Base-by-base conservation (phyloP, 768 basidiomycete species). In the Serendipita vermifera region DNA sequence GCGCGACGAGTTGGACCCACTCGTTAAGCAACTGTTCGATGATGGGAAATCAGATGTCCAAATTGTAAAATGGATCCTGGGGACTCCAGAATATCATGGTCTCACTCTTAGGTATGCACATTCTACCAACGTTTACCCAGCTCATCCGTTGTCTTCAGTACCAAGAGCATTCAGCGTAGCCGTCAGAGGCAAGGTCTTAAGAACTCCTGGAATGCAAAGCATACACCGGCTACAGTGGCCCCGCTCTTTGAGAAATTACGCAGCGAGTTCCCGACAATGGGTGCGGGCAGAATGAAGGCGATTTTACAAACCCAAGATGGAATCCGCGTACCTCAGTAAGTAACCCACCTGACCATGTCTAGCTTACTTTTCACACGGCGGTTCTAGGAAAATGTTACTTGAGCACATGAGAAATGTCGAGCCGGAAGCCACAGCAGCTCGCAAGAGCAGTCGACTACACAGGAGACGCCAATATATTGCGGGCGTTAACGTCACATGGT, bases 401-500 rank as follows among this genome's bases (percentile, higher is more conserved):
- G n/a, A 11, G 13, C 22, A 46, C 43, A 13, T 14, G 11, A 24
- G n/a, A 5, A 20, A 14, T 15, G 6, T 17, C 5, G 43, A 46
- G 14, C 43, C 43, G 4, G 17, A 14, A 6, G 43, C 43, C 4
- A 20, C 15, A 13, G n/a, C n/a, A 15, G 43, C 43, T 5, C 62
- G 59, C 38, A n/a, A n/a, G n/a, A n/a, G n/a, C n/a, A n/a, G n/a
- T n/a, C n/a, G n/a, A n/a, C n/a, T n/a, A n/a, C n/a, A n/a, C n/a
- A n/a, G n/a, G n/a, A n/a, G n/a, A n/a, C n/a, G n/a, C n/a, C n/a
- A n/a, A n/a, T 62, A 55, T 41, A 9, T 59, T 2, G 56, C 55
- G 3, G 63, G 62, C 3, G 59, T 63, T 13, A 61, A 64, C 57
- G 55, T 63, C 40, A 22, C 59, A 27, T 64, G 63, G 63, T 48